Evolutionary conservation across 2,329 filamentous ascomycete species (phyloP), one percentile per base, ranked within the genome.

Genomic region (Lachnellula arida): DNA sequence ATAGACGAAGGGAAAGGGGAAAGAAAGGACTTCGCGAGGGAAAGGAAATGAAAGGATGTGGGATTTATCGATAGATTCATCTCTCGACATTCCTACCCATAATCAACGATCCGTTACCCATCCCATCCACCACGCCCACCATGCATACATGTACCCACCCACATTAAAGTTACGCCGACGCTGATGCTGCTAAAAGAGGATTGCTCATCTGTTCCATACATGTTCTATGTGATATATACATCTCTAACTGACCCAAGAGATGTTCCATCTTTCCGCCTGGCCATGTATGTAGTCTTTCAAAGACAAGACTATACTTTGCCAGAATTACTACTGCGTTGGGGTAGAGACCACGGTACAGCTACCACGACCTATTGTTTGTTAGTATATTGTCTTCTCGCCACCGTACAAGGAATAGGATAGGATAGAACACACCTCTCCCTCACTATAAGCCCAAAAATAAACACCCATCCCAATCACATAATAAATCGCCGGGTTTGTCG

Each of bases 401-500:
- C 6, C 5, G 34, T 7, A 35, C 5, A 25, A 35, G 52, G 47
- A 2, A 19, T 47, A 19, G 28, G 28, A 32, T 32, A 32, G 28
- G 28, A 15, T 17, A 39, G 42, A 55, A 77, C 87, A 70, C 74
- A 96, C 92, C 86, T 99, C 94, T 74, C 94, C 94, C 74, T 99
- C 93, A 67, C 88, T 94, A 68, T 95, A 97, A 1, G 90, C 94
- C 92, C 92, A 97, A 67, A 97, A 96, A 73, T 97, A 99, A 14
- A 94, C 86, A 7, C 77, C 79, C 75, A 95, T 86, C 19, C 87
- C 93, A 60, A 97, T 82, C 25, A 95, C 71, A 71, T 97, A 97
- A 75, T 97, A 99, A 51, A 97, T 75, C 4, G 90, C 94, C 2
- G 93, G 81, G 70, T 99, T 96, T 28, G 92, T 96, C 56, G 85